phyloP scores from a whole-genome alignment of 768 basidiomycete genomes.

The Tricholoma sp. region DNA sequence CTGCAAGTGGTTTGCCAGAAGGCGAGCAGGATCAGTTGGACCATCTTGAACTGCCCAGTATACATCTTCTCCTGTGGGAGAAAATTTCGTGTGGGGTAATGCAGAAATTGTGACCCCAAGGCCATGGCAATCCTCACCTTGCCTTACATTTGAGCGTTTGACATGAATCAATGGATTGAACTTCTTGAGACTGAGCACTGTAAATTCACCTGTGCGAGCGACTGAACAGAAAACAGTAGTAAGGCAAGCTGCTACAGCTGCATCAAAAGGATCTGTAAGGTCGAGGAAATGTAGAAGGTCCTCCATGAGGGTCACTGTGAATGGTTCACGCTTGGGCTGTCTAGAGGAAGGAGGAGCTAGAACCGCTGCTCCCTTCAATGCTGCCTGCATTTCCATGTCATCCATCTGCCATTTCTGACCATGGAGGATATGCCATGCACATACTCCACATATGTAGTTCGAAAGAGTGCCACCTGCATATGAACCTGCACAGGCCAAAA shows the following conservation, averaged over 20 bases:
- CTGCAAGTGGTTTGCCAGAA: conserved; percentile 20
- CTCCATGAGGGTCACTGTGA: conserved; percentile 8
- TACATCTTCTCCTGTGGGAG: conserved; percentile 23
- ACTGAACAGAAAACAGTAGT: conserved; percentile 32
- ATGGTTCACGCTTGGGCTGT: conserved; percentile 23
- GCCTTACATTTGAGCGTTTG: not conserved
- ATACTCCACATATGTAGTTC: no score
- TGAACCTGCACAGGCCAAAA: no score
- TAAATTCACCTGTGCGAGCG: conserved; percentile 33
- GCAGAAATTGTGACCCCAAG: conserved; percentile 15
- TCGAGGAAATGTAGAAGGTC: conserved; percentile 28
- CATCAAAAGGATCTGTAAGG: conserved; percentile 22
- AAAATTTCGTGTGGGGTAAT: conserved; percentile 19
- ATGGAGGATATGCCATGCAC: no score
- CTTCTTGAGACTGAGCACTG: conserved; percentile 20
- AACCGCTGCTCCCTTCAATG: conserved; percentile 21
- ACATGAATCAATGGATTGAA: conserved; percentile 27
- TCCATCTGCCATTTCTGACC: no score
- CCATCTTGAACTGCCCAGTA: conserved; percentile 25
- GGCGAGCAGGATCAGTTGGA: conserved; percentile 16
- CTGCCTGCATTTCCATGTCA: no score
- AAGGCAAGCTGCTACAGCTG: conserved; percentile 31
- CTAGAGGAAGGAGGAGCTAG: conserved; percentile 26
- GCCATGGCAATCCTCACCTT: conserved; percentile 9
- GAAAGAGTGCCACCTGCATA: no score